Percentiles rank a stretch among this genome's conserved stretches.
Evolutionary conservation across 1,284 basidiomycete genomes (phyloP).

Genomic region (Moesziomyces sp.): DNA sequence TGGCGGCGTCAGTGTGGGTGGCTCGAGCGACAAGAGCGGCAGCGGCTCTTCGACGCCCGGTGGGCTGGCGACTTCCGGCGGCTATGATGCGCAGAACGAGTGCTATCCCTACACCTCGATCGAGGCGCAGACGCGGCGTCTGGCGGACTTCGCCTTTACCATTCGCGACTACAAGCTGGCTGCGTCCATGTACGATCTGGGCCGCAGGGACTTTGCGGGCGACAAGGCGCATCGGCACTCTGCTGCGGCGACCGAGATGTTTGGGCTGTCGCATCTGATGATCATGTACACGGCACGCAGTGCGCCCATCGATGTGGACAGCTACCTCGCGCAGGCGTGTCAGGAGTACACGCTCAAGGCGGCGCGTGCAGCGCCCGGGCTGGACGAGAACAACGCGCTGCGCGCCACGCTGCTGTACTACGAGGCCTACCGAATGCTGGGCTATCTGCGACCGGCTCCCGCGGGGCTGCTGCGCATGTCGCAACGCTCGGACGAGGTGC

Average conservation of each 20-base stretch:
- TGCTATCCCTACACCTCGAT: slow-evolving; percentile 69
- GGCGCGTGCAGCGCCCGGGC: slow-evolving; percentile 5
- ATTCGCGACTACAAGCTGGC: slow-evolving; percentile 90
- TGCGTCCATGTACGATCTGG: slow-evolving; percentile 82
- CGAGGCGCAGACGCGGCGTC: slow-evolving; percentile 72
- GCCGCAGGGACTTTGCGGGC: slow-evolving; percentile 71
- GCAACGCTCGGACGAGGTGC: slow-evolving; percentile 69
- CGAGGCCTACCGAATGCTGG: slow-evolving; percentile 50
- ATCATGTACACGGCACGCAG: slow-evolving; percentile 41
- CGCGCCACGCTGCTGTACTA: slow-evolving; percentile 61
- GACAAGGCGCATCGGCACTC: slow-evolving; percentile 61
- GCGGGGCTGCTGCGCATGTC: slow-evolving; percentile 54
- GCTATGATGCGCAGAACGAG: slow-evolving; percentile 38
- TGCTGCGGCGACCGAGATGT: slow-evolving; percentile 64
- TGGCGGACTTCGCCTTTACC: slow-evolving; percentile 95
- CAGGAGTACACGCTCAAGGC: slow-evolving; percentile 26
- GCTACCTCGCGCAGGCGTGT: slow-evolving; percentile 51
- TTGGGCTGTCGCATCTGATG: slow-evolving; percentile 58
- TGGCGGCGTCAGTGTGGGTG: slow-evolving; percentile 38
- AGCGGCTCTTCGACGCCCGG: slow-evolving; percentile 9
- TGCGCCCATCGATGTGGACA: slow-evolving; percentile 53
- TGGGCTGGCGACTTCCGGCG: slow-evolving; percentile 55
- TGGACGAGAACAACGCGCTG: slow-evolving; percentile 42
- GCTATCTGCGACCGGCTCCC: slow-evolving; percentile 43
- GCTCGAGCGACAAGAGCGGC: slow-evolving; percentile 54